Conservation (phyloP, 805 yeast genomes). For the Candida awuae region DNA sequence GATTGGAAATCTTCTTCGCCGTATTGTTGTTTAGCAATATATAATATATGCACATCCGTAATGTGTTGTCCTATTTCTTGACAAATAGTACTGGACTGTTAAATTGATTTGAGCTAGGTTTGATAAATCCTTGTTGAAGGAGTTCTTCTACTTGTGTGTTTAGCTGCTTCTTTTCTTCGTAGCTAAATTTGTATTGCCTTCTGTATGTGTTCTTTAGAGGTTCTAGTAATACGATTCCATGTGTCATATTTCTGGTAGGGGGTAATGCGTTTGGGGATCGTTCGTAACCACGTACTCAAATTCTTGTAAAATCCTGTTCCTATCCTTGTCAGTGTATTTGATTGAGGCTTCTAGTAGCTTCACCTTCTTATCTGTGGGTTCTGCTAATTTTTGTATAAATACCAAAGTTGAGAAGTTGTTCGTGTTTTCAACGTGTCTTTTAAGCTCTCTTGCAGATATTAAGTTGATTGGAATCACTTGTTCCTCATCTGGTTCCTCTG, state of each 20-base stretch:
- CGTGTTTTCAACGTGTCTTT: too few species aligned
- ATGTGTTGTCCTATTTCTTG: constrained; percentile 14
- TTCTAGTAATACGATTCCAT: neutral
- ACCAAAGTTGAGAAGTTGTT: too few species aligned
- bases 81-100: constrained; percentile 15
- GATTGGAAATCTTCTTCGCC: constrained; percentile 13
- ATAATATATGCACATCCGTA: constrained; percentile 17
- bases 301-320: neutral
- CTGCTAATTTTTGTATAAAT: too few species aligned
- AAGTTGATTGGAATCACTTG: too few species aligned
- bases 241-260: neutral
- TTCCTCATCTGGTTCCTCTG: too few species aligned
- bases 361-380: too few species aligned
- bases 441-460: too few species aligned
- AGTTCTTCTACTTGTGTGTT: neutral
- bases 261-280: neutral
- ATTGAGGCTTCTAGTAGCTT: too few species aligned
- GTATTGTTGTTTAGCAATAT: constrained; percentile 14
- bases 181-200: constrained; percentile 1
- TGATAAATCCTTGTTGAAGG: constrained; percentile 5
- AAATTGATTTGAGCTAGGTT: constrained; percentile 8
- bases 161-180: neutral
- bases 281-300: neutral
- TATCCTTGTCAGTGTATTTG: too few species aligned
- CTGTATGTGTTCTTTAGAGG: neutral